Evolutionary conservation across 805 yeast species (phyloP).

Genomic region (Yamadazyma sp.): DNA sequence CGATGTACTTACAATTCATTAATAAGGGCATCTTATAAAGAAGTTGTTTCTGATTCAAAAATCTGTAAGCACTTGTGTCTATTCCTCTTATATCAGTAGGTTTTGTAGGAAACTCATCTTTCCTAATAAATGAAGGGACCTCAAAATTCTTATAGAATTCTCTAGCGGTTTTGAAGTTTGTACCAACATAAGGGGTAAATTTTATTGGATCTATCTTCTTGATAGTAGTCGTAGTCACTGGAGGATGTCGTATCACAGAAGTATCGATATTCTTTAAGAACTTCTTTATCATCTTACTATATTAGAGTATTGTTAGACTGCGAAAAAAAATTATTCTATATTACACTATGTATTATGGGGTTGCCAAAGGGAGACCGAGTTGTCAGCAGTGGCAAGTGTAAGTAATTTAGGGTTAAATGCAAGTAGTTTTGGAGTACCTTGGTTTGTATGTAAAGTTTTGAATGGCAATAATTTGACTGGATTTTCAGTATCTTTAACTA

Average conservation of each 20-base stretch:
- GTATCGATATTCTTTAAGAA: constrained; percentile 4
- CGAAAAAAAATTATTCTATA: not conserved
- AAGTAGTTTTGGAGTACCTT: constrained; percentile 45
- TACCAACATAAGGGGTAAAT: too few species aligned
- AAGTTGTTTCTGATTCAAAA: constrained; percentile 10
- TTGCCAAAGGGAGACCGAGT: constrained; percentile 36
- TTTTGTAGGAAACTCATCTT: constrained; percentile 21
- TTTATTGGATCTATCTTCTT: too few species aligned
- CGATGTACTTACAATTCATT: constrained; percentile 16
- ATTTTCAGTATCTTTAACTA: constrained; percentile 17
- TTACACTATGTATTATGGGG: constrained; percentile 11
- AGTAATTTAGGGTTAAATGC: constrained; percentile 61
- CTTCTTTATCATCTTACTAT: constrained; percentile 3
- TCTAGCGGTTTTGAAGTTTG: too few species aligned
- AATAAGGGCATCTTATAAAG: constrained; percentile 17
- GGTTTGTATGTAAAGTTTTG: constrained; percentile 18
- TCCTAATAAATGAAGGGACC: too few species aligned
- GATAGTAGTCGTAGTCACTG: too few species aligned
- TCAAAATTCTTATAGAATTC: too few species aligned
- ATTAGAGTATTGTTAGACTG: not conserved
- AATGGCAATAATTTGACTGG: constrained; percentile 21
- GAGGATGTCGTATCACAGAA: constrained; percentile 6
- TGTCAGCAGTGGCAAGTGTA: constrained; percentile 64
- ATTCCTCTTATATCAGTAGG: constrained; percentile 37
- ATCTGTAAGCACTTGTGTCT: constrained; percentile 19